phyloP scores from a whole-genome alignment of 1,284 basidiomycete genomes.

The Ceratobasidium sp. region DNA sequence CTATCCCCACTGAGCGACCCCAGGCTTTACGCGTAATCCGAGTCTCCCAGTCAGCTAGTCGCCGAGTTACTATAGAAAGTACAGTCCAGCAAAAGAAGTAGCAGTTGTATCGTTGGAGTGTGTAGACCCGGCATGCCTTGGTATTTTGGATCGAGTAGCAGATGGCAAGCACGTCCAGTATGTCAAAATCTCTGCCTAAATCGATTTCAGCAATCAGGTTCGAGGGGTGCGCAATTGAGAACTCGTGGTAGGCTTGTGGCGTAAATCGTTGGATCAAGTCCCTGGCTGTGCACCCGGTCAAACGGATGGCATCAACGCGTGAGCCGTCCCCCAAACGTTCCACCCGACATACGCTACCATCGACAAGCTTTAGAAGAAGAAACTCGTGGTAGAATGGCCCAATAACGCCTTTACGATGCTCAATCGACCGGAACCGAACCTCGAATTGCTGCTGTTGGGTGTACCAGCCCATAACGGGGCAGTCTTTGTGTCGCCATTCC shows the following conservation, averaged over 20 bases:
- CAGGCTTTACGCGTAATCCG: neutral
- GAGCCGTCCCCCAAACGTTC: slow-evolving; percentile 12
- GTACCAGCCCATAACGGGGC: neutral
- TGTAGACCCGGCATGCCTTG: too few relatives aligned
- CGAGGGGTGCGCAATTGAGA: neutral
- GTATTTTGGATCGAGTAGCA: slow-evolving; percentile 8
- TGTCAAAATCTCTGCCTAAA: slow-evolving; percentile 1
- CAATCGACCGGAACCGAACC: slow-evolving; percentile 3
- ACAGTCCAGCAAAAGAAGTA: slow-evolving; percentile 16
- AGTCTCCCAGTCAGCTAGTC: neutral
- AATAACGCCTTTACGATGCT: slow-evolving; percentile 1
- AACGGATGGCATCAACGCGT: slow-evolving; percentile 7
- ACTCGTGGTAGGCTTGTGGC: neutral
- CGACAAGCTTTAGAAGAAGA: neutral
- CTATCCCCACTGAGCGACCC: neutral
- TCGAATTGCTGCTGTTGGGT: neutral
- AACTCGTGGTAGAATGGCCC: slow-evolving; percentile 20
- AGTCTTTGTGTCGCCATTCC: slow-evolving; percentile 2
- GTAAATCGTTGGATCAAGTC: slow-evolving; percentile 4
- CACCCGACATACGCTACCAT: slow-evolving; percentile 8
- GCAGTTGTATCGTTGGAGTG: too few relatives aligned
- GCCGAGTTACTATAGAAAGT: slow-evolving; percentile 10
- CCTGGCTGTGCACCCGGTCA: neutral
- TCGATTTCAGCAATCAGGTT: slow-evolving; percentile 16
- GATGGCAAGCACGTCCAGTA: slow-evolving; percentile 30